A percentile compares a stretch with the other conserved stretches of the same genome.
These are phyloP conservation scores for Dendryphion nanum DNA, from an alignment of 2,329 filamentous ascomycete species.

Conservation along the genomic window DNA sequence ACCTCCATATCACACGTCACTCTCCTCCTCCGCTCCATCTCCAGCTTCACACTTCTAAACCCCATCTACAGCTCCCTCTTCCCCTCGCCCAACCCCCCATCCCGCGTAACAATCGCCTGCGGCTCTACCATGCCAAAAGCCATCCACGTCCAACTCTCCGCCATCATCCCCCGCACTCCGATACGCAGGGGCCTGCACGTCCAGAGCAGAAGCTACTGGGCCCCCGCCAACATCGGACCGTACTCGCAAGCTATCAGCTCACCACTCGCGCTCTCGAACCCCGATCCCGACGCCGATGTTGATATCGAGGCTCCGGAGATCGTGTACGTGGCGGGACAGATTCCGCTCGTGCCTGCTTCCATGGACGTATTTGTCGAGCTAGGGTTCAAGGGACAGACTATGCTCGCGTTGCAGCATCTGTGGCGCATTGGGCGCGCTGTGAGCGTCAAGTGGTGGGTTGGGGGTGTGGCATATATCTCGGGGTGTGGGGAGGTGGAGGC, in stretches of 20 bases:
- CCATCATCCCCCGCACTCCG: constrained; percentile 35
- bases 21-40: constrained; percentile 75
- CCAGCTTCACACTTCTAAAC: constrained; percentile 75
- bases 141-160: constrained; percentile 60
- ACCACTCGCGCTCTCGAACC: constrained; percentile 29
- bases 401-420: constrained; percentile 82
- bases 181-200: constrained; percentile 67
- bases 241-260: constrained; percentile 84
- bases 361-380: constrained; percentile 59
- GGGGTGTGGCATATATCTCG: constrained; percentile 71
- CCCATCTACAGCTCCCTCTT: constrained; percentile 74
- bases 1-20: constrained; percentile 45
- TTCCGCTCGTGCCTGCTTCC: constrained; percentile 76
- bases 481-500: constrained; percentile 8
- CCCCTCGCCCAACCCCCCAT: constrained; percentile 73
- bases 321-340: constrained; percentile 82
- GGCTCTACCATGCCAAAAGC: constrained; percentile 63
- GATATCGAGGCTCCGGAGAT: constrained; percentile 25
- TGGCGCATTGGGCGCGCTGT: constrained; percentile 76
- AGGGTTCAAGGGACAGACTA: constrained; percentile 58
- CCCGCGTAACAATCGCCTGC: constrained; percentile 79
- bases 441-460: constrained; percentile 71
- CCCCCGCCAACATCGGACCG: constrained; percentile 93
- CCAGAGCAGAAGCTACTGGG: constrained; percentile 94
- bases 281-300: constrained; percentile 6